Percentiles rank a stretch among this genome's conserved stretches.
Evolutionary conservation across 768 basidiomycete genomes (phyloP).

Genomic region (Suillus plorans): DNA sequence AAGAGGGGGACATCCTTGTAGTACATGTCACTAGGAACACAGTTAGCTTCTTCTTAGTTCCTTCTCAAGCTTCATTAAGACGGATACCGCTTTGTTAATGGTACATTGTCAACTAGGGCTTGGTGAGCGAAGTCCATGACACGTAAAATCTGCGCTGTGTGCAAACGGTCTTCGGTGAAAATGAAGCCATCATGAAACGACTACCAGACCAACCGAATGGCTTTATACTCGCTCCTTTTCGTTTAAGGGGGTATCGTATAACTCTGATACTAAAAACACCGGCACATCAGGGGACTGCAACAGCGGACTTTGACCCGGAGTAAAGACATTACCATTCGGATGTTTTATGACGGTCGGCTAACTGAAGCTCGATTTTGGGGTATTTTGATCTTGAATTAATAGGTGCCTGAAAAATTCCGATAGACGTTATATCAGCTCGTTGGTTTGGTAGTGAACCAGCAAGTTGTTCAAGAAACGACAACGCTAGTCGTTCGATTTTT

Average conservation of each 20-base stretch:
- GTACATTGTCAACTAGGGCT: constrained; percentile 51
- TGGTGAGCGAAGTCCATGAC: constrained; percentile 72
- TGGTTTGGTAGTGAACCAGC: constrained; percentile 15
- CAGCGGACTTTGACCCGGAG: background rate
- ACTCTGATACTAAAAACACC: constrained; percentile 11
- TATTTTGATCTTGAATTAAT: constrained; percentile 7
- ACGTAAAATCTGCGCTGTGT: constrained; percentile 64
- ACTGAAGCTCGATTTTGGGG: constrained; percentile 31
- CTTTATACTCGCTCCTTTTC: constrained; percentile 35
- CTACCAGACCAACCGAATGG: constrained; percentile 38
- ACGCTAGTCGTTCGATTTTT: constrained; percentile 29
- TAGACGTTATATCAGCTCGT: background rate
- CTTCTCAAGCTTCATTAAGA: background rate
- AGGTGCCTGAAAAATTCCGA: constrained; percentile 3
- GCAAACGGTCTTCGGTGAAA: constrained; percentile 1
- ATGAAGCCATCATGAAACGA: background rate
- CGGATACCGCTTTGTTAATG: constrained; percentile 64
- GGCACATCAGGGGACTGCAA: background rate
- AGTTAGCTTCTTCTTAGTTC: constrained; percentile 7
- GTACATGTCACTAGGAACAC: constrained; percentile 70
- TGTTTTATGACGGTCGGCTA: constrained; percentile 38
- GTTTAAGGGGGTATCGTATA: constrained; percentile 38
- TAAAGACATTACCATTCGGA: constrained; percentile 27
- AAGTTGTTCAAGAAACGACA: constrained; percentile 34
- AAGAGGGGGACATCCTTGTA: constrained; percentile 85